Evolutionary conservation across 129 eudicot species (phyloP).

Genomic region (Tagetes patula): DNA sequence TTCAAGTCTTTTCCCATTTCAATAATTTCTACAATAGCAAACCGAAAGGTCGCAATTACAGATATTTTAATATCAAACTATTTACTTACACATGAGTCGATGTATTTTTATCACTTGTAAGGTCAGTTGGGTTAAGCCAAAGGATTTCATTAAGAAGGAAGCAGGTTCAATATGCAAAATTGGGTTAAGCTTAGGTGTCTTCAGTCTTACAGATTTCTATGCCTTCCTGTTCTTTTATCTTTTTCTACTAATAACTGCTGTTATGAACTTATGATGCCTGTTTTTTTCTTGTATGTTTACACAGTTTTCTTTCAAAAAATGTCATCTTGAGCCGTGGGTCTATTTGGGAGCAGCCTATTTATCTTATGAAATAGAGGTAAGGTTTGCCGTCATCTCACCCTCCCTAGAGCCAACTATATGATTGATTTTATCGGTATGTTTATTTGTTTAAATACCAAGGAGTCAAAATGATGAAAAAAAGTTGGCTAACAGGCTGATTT

Average conservation of each 20-base stretch:
- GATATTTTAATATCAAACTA: background rate
- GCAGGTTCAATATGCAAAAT: background rate
- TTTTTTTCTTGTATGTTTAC: too few species aligned
- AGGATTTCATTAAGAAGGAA: background rate
- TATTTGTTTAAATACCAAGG: background rate
- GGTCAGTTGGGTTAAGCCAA: background rate
- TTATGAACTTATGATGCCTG: too few species aligned
- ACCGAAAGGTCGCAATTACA: slow-evolving; percentile 1
- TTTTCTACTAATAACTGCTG: too few species aligned
- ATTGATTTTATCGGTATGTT: too few species aligned
- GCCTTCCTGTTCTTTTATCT: too few species aligned
- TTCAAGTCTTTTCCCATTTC: slow-evolving; percentile 65
- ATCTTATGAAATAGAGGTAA: too few species aligned
- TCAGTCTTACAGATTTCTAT: too few species aligned
- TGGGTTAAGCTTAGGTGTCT: background rate
- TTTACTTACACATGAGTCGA: background rate
- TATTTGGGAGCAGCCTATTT: too few species aligned
- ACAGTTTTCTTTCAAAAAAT: too few species aligned
- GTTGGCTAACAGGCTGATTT: background rate
- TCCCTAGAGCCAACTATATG: too few species aligned
- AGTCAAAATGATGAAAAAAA: background rate
- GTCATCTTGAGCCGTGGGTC: too few species aligned
- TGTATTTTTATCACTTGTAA: background rate
- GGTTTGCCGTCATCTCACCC: too few species aligned
- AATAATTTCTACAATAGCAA: slow-evolving; percentile 30